Evolutionary conservation across 345 rosid genomes (phyloP).

Genomic region (Cardamine resedifolia): DNA sequence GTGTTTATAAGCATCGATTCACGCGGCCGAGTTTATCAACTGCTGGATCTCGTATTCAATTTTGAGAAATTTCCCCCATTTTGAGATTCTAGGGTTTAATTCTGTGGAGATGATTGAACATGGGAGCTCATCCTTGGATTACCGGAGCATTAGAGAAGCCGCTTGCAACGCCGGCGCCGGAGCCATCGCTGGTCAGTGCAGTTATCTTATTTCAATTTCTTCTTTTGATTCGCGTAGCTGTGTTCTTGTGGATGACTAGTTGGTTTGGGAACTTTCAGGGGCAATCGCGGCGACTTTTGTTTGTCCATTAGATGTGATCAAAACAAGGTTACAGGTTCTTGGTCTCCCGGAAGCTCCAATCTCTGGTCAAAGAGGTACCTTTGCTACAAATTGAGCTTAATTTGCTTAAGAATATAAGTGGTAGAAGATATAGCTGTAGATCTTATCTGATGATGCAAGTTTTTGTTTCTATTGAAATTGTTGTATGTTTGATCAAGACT

Average conservation of each 20-base stretch:
- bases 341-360: conserved; percentile 63
- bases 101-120: conserved; percentile 44
- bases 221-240: neutral
- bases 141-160: conserved; percentile 44
- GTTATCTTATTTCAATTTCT: neutral
- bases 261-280: conserved; percentile 47
- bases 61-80: conserved; percentile 2
- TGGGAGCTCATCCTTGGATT: conserved; percentile 40
- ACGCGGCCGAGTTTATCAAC: neutral
- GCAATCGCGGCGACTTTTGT: conserved; percentile 90
- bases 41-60: conserved; percentile 16
- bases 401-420: neutral
- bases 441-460: conserved; percentile 1
- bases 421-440: neutral
- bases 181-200: conserved; percentile 77
- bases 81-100: conserved; percentile 20
- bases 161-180: conserved; percentile 73
- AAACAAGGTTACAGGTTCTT: conserved; percentile 88
- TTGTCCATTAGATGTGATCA: conserved; percentile 97
- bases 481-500: conserved; percentile 13
- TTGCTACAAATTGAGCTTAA: neutral
- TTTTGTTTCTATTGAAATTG: conserved; percentile 7
- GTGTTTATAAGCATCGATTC: conserved; percentile 11
- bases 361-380: conserved; percentile 62
- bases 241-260: neutral